Evolutionary conservation across 225 moss, liverwort and hornwort species (phyloP).

Genomic region (Pleurozium schreberi): DNA sequence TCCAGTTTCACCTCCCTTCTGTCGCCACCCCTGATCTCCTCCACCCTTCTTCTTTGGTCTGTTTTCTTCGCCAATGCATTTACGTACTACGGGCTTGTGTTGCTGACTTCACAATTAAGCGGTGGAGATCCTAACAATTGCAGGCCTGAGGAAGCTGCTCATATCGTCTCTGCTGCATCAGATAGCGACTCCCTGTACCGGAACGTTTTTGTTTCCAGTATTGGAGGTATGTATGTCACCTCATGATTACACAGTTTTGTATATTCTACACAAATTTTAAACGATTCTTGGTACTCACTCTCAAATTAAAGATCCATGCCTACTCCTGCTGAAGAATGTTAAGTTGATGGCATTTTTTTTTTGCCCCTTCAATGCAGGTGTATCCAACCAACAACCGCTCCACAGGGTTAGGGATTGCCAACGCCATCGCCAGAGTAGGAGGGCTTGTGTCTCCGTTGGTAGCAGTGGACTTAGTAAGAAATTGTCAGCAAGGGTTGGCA

Average conservation of each 20-base stretch:
- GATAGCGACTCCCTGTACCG: constrained; percentile 31
- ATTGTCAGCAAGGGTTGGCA: constrained; percentile 53
- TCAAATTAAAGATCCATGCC: background rate
- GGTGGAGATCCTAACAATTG: constrained; percentile 40
- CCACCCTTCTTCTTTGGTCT: constrained; percentile 80
- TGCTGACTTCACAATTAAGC: constrained; percentile 84
- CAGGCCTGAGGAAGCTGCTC: constrained; percentile 29
- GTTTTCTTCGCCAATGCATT: constrained; percentile 93
- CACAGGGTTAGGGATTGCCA: constrained; percentile 72
- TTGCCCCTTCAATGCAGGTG: constrained; percentile 23
- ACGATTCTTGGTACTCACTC: background rate
- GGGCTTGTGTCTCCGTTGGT: constrained; percentile 69
- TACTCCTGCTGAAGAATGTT: background rate
- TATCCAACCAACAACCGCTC: constrained; percentile 72
- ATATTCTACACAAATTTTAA: background rate
- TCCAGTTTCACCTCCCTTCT: constrained; percentile 51
- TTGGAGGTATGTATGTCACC: constrained; percentile 39
- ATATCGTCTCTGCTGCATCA: background rate
- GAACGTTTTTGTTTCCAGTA: constrained; percentile 64
- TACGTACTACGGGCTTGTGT: constrained; percentile 86
- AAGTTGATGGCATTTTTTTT: background rate
- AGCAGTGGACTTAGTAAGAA: constrained; percentile 68
- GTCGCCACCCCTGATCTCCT: constrained; percentile 54
- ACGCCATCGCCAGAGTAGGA: constrained; percentile 60
- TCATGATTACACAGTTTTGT: background rate